Percentiles rank a stretch among this genome's conserved stretches.
Evolutionary conservation across 352 stramenopile genomes (phyloP).

Genomic region (Phytophthora pini): DNA sequence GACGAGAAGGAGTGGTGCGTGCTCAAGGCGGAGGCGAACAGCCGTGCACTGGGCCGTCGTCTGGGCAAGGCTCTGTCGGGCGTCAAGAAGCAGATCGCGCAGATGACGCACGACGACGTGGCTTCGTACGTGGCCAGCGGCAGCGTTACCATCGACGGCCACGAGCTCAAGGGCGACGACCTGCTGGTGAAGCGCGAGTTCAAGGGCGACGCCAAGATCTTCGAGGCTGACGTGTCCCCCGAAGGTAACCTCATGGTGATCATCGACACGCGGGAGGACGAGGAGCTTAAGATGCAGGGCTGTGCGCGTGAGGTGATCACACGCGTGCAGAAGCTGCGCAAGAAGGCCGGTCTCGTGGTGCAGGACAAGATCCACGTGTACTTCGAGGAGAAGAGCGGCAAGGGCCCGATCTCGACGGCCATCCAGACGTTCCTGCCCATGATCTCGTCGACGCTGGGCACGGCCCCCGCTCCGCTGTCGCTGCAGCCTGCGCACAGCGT

Average conservation of each 20-base stretch:
- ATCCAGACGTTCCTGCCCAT: conserved; percentile 68
- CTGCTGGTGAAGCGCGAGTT: conserved; percentile 95
- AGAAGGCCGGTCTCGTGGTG: conserved; percentile 95
- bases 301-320: conserved; percentile 97
- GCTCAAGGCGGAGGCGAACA: conserved; percentile 95
- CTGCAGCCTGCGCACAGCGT: conserved; percentile 72
- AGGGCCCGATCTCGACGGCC: conserved; percentile 59
- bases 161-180: conserved; percentile 90
- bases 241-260: conserved; percentile 95
- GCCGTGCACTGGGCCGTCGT: conserved; percentile 94
- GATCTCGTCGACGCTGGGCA: conserved; percentile 63
- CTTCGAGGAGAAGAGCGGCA: conserved; percentile 80
- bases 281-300: conserved; percentile 94
- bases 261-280: conserved; percentile 96
- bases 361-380: conserved; percentile 97
- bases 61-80: conserved; percentile 97
- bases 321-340: conserved; percentile 98
- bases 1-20: conserved; percentile 94
- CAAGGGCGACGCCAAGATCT: conserved; percentile 92
- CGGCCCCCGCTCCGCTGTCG: conserved; percentile 60
- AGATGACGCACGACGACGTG: conserved; percentile 77
- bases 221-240: conserved; percentile 88
- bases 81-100: conserved; percentile 87
- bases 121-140: conserved; percentile 75
- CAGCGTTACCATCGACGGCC: conserved; percentile 81